Evolutionary conservation across 2,329 filamentous ascomycete species (phyloP).

Genomic region (Aureobasidium zeae): DNA sequence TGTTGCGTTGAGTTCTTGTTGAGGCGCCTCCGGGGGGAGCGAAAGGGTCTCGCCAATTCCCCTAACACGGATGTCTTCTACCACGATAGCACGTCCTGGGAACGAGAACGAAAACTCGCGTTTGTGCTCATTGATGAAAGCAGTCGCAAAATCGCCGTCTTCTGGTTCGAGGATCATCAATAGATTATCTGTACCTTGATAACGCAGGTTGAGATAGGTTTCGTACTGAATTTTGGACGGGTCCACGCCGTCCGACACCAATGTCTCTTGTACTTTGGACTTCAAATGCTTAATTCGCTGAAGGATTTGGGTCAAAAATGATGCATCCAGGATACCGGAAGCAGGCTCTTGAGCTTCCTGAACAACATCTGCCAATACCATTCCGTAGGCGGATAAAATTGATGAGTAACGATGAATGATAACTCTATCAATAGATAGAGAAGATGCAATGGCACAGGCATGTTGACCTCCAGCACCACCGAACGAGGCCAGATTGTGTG

Average conservation of each 20-base stretch:
- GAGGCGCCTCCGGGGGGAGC: constrained; percentile 69
- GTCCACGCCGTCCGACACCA: constrained; percentile 71
- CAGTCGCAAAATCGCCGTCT: constrained; percentile 63
- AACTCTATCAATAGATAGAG: constrained; percentile 75
- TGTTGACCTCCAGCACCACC: constrained; percentile 88
- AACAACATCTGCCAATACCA: constrained; percentile 87
- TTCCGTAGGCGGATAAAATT: constrained; percentile 81
- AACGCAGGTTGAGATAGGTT: constrained; percentile 90
- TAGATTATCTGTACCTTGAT: constrained; percentile 81
- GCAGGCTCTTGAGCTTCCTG: constrained; percentile 79
- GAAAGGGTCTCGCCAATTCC: constrained; percentile 85
- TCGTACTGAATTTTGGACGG: constrained; percentile 70
- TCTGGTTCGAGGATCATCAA: constrained; percentile 79
- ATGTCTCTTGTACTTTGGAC: constrained; percentile 56
- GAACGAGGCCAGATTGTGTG: constrained; percentile 84
- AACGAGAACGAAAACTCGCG: constrained; percentile 91
- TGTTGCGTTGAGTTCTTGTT: constrained; percentile 68
- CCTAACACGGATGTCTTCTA: constrained; percentile 80
- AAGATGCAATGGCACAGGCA: constrained; percentile 80
- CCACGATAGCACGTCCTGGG: constrained; percentile 73
- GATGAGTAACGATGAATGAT: constrained; percentile 81
- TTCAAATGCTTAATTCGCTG: too few relatives aligned
- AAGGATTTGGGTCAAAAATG: constrained; percentile 64
- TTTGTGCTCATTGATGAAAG: constrained; percentile 77
- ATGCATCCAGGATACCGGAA: constrained; percentile 49